Conservation (phyloP, 371 early-diverging fungal species). For the Apophysomyces ossiformis region DNA sequence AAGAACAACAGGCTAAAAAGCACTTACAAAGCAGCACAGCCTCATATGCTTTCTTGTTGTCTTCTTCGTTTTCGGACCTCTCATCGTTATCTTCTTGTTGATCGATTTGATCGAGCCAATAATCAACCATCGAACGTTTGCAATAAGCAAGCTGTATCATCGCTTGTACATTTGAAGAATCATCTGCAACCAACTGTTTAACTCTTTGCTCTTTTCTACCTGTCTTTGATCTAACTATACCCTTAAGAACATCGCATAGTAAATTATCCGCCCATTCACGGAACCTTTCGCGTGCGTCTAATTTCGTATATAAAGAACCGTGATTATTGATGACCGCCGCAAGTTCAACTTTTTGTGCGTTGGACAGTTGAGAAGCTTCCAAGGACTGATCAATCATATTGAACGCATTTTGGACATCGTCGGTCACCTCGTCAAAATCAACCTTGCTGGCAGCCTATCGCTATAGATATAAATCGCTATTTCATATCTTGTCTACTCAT, state of each 20-base stretch:
- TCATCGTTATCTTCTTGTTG: slow-evolving; percentile 28
- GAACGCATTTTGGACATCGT: slow-evolving; percentile 29
- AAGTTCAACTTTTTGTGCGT: slow-evolving; percentile 30
- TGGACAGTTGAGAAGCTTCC: background rate
- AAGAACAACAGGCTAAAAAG: background rate
- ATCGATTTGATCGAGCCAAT: slow-evolving; percentile 41
- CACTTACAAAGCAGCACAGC: slow-evolving; percentile 35
- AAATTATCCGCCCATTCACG: slow-evolving; percentile 39
- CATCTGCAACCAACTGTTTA: slow-evolving; percentile 22
- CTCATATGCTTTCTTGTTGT: slow-evolving; percentile 37
- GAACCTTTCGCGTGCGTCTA: slow-evolving; percentile 31
- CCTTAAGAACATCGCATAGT: slow-evolving; percentile 30
- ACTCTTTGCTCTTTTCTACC: background rate
- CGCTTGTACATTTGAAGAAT: slow-evolving; percentile 37
- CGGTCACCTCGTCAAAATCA: slow-evolving; percentile 27
- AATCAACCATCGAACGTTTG: slow-evolving; percentile 43
- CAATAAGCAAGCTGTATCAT: slow-evolving; percentile 39
- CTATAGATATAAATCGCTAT: background rate
- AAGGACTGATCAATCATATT: slow-evolving; percentile 24
- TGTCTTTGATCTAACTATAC: slow-evolving; percentile 4
- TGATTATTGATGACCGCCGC: slow-evolving; percentile 40
- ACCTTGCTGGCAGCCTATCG: slow-evolving; percentile 32
- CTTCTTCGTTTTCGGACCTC: slow-evolving; percentile 31
- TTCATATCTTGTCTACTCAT: background rate
- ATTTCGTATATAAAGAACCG: slow-evolving; percentile 31